Evolutionary conservation across 2,329 filamentous ascomycete genomes (phyloP).

Genomic region (Verticillium nonalfalfae): DNA sequence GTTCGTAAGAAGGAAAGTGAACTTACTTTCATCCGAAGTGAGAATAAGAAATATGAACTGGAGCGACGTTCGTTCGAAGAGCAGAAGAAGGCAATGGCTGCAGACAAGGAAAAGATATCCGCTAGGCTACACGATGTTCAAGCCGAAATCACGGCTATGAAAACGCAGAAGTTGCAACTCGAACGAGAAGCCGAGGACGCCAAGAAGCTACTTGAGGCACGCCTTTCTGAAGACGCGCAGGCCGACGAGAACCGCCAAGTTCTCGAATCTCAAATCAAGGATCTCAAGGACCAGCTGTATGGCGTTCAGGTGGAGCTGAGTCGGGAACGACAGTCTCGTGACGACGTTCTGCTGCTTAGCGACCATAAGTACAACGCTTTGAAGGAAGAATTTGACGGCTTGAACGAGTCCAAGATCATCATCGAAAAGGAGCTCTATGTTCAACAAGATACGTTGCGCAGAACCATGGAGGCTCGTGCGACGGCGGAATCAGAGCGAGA

Average conservation of each 20-base stretch:
- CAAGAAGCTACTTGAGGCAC: slow-evolving; percentile 77
- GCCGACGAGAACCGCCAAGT: slow-evolving; percentile 75
- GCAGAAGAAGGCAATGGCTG: slow-evolving; percentile 64
- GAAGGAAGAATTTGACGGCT: slow-evolving; percentile 74
- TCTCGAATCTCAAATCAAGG: slow-evolving; percentile 79
- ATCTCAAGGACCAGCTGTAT: slow-evolving; percentile 80
- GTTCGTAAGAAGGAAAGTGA: slow-evolving; percentile 94
- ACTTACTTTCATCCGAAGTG: slow-evolving; percentile 73
- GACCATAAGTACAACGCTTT: slow-evolving; percentile 82
- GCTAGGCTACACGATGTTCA: slow-evolving; percentile 75
- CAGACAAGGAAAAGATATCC: slow-evolving; percentile 75
- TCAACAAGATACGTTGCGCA: slow-evolving; percentile 84
- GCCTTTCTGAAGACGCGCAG: slow-evolving; percentile 84
- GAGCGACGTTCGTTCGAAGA: slow-evolving; percentile 74
- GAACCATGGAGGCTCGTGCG: slow-evolving; percentile 74
- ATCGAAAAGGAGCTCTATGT: slow-evolving; percentile 98
- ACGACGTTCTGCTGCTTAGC: slow-evolving; percentile 84
- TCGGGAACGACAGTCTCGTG: slow-evolving; percentile 84
- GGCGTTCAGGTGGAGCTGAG: slow-evolving; percentile 83
- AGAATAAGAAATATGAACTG: slow-evolving; percentile 75
- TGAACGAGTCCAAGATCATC: slow-evolving; percentile 93
- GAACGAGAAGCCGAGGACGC: slow-evolving; percentile 86
- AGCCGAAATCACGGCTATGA: slow-evolving; percentile 81
- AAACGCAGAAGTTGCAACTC: slow-evolving; percentile 74
- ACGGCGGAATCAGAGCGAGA: slow-evolving; percentile 83